Evolutionary conservation across 225 moss, liverwort and hornwort species (phyloP).

Genomic region (Neckera pumila): DNA sequence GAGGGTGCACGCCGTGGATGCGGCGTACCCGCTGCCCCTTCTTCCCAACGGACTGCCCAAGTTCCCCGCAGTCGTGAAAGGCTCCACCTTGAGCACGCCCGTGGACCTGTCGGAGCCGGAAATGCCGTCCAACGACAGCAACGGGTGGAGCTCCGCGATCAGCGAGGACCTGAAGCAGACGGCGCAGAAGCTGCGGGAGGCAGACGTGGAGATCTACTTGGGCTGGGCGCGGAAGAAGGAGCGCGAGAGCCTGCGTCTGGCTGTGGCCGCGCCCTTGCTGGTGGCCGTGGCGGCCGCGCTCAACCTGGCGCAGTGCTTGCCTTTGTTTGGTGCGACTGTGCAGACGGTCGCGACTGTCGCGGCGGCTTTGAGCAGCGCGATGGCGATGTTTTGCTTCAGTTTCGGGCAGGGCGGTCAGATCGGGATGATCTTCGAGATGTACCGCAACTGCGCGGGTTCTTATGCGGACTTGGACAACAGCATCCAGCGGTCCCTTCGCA

Average conservation of each 20-base stretch:
- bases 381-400: slow-evolving; percentile 8
- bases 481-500: not conserved
- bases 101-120: slow-evolving; percentile 5
- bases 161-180: slow-evolving; percentile 22
- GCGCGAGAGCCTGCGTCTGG: slow-evolving; percentile 16
- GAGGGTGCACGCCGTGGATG: slow-evolving; percentile 24
- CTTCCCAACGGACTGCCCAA: slow-evolving; percentile 25
- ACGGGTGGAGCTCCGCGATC: slow-evolving; percentile 29
- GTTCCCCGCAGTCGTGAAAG: slow-evolving; percentile 24
- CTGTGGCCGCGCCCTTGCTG: slow-evolving; percentile 8
- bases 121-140: slow-evolving; percentile 1
- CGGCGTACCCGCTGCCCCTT: slow-evolving; percentile 47
- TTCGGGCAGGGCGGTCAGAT: slow-evolving; percentile 8
- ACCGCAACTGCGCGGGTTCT: slow-evolving; percentile 15
- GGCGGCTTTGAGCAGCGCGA: not conserved
- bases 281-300: slow-evolving; percentile 8
- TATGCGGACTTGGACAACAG: slow-evolving; percentile 2
- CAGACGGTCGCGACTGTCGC: not conserved
- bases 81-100: not conserved
- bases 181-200: not conserved
- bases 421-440: slow-evolving; percentile 22
- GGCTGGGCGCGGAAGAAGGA: slow-evolving; percentile 10
- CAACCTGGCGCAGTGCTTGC: not conserved
- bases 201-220: slow-evolving; percentile 21
- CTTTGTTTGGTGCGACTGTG: not conserved